Percentiles rank a stretch among this genome's conserved stretches.
Evolutionary conservation across 2,329 filamentous ascomycete species (phyloP).

Genomic region (Penicillium brasilianum): DNA sequence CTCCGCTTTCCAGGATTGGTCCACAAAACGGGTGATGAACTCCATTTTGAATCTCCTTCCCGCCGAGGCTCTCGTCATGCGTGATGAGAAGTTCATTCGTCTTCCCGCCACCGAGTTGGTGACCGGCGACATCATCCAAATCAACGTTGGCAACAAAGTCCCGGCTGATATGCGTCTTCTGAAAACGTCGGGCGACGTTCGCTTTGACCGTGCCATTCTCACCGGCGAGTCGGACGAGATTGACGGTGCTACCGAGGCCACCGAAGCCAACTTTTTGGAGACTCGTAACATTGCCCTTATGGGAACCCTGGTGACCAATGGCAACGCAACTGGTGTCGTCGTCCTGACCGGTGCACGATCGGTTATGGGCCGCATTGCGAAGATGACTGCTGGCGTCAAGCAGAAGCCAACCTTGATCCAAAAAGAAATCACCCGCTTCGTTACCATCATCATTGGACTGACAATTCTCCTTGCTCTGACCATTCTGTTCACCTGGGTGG

Average conservation of each 20-base stretch:
- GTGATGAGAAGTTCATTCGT: conserved; percentile 62
- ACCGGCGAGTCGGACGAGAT: conserved; percentile 74
- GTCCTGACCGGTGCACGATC: conserved; percentile 74
- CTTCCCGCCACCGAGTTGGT: conserved; percentile 68
- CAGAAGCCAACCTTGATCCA: conserved; percentile 72
- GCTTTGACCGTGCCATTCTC: conserved; percentile 75
- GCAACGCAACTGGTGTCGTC: conserved; percentile 69
- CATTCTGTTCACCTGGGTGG: conserved; percentile 62
- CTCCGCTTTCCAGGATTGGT: conserved; percentile 76
- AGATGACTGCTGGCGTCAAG: conserved; percentile 73
- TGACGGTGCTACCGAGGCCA: conserved; percentile 66
- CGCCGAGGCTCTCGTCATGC: conserved; percentile 69
- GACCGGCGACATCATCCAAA: conserved; percentile 71
- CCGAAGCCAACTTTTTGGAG: conserved; percentile 76
- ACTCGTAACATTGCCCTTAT: conserved; percentile 78
- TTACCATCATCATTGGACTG: conserved; percentile 69
- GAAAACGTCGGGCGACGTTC: conserved; percentile 70
- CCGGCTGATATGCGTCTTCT: conserved; percentile 76
- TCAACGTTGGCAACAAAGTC: conserved; percentile 75
- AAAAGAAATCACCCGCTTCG: conserved; percentile 74
- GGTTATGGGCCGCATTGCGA: conserved; percentile 77
- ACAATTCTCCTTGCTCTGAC: conserved; percentile 66
- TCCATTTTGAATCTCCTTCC: conserved; percentile 79
- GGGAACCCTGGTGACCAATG: conserved; percentile 76
- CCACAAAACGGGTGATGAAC: conserved; percentile 75